Percentiles rank a stretch among this genome's conserved stretches.
These are phyloP conservation scores for Phascolomyces articulosus DNA, from an alignment of 371 early-diverging fungal genomes.

Conservation along the genomic window DNA sequence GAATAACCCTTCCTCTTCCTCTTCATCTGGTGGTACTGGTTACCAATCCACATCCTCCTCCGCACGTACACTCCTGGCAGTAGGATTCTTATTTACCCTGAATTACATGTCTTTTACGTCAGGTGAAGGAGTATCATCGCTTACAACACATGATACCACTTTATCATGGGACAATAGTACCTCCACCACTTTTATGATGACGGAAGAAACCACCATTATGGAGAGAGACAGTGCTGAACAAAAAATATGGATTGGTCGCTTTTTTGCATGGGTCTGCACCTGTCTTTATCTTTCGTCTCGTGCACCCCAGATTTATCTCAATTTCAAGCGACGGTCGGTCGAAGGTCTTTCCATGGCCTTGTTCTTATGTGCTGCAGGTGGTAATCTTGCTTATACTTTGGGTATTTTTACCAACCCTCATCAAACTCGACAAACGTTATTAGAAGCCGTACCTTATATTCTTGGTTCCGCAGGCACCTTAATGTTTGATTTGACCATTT, in stretches of 20 bases:
- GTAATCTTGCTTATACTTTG: slow-evolving; percentile 71
- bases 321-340: slow-evolving; percentile 60
- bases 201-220: no score
- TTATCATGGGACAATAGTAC: slow-evolving; percentile 1
- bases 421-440: slow-evolving; percentile 40
- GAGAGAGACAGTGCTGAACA: no score
- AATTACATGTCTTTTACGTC: neutral
- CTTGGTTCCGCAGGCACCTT: slow-evolving; percentile 71
- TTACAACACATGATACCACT: neutral
- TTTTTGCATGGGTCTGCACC: slow-evolving; percentile 73
- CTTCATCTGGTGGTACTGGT: neutral
- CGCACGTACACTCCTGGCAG: neutral
- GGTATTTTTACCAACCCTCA: slow-evolving; percentile 64
- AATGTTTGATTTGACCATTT: slow-evolving; percentile 66
- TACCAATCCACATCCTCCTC: no score
- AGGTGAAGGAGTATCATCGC: neutral
- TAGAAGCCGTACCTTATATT: slow-evolving; percentile 68
- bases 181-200: neutral
- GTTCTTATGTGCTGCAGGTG: slow-evolving; percentile 74
- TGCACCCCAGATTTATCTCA: slow-evolving; percentile 72
- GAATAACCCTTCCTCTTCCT: neutral
- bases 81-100: neutral
- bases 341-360: slow-evolving; percentile 70
- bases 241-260: slow-evolving; percentile 52
- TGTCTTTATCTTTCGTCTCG: slow-evolving; percentile 68